phyloP scores from a whole-genome alignment of 345 rosid genomes.

The Lagerstroemia speciosa region DNA sequence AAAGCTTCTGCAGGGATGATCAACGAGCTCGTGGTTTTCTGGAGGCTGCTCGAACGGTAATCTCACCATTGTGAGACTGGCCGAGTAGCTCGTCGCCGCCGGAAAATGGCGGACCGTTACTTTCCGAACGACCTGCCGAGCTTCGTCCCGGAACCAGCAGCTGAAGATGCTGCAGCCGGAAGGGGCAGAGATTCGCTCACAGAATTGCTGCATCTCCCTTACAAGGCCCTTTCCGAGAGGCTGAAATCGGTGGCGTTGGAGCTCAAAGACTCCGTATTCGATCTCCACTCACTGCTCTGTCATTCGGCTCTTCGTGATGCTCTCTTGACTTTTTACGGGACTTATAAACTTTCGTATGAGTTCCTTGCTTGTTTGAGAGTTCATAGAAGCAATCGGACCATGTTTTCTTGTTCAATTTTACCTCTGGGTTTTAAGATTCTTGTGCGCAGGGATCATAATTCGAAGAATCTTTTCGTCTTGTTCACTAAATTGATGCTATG shows the following conservation, averaged over 20 bases:
- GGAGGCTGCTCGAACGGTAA: not conserved
- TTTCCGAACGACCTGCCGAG: not conserved
- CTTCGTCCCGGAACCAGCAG: slow-evolving; percentile 1
- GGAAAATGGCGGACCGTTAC: slow-evolving; percentile 13
- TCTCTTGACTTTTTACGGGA: not conserved
- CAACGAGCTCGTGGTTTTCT: not conserved
- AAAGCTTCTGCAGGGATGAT: not conserved
- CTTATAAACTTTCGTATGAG: too few relatives aligned
- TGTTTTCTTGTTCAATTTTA: too few relatives aligned
- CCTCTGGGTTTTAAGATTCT: too few relatives aligned
- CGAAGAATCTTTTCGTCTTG: not conserved
- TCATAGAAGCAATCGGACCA: too few relatives aligned
- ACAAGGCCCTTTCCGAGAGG: slow-evolving; percentile 29
- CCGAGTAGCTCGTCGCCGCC: not conserved
- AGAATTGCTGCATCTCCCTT: slow-evolving; percentile 33
- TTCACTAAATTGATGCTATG: not conserved
- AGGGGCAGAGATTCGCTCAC: slow-evolving; percentile 21
- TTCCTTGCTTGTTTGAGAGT: too few relatives aligned
- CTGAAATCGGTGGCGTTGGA: slow-evolving; percentile 31
- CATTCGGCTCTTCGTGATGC: not conserved
- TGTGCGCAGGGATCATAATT: too few relatives aligned
- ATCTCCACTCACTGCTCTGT: slow-evolving; percentile 7
- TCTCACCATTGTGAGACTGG: not conserved
- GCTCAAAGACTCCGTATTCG: slow-evolving; percentile 25
- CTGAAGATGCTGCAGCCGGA: slow-evolving; percentile 11